A percentile compares a stretch with the other conserved stretches of the same genome.
Evolutionary conservation across 1,139 yeast species (phyloP).

Genomic region (Candida albicans): DNA sequence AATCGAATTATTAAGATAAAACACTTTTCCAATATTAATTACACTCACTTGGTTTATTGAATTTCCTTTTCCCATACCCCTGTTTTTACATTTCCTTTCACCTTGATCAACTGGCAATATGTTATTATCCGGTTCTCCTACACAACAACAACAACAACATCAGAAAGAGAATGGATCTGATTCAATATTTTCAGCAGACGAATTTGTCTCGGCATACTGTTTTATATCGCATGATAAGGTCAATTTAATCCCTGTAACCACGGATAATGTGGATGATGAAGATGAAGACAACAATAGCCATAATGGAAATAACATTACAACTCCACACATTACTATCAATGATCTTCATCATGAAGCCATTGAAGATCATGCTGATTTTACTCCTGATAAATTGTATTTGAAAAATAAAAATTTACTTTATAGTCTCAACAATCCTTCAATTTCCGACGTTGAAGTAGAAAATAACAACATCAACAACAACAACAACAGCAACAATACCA

Average conservation of each 20-base stretch:
- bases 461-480: not conserved
- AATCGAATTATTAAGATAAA: no score
- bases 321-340: slow-evolving; percentile 6
- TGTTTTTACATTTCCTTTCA: no score
- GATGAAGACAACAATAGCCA: not conserved
- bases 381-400: slow-evolving; percentile 27
- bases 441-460: slow-evolving; percentile 41
- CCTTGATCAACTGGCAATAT: no score
- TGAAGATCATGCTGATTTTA: slow-evolving; percentile 17
- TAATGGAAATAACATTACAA: slow-evolving; percentile 1
- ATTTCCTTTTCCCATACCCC: no score
- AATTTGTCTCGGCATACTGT: slow-evolving; percentile 29
- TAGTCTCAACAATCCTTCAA: slow-evolving; percentile 44
- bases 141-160: no score
- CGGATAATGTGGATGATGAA: slow-evolving; percentile 5
- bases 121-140: no score
- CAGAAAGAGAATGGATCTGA: no score
- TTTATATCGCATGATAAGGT: slow-evolving; percentile 39
- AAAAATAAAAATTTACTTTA: slow-evolving; percentile 41
- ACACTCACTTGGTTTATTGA: no score
- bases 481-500: not conserved
- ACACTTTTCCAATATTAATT: no score
- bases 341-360: slow-evolving; percentile 6
- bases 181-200: not conserved
- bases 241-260: slow-evolving; percentile 37